phyloP scores from a whole-genome alignment of 2,329 filamentous ascomycete genomes.

The Daldinia sp. region DNA sequence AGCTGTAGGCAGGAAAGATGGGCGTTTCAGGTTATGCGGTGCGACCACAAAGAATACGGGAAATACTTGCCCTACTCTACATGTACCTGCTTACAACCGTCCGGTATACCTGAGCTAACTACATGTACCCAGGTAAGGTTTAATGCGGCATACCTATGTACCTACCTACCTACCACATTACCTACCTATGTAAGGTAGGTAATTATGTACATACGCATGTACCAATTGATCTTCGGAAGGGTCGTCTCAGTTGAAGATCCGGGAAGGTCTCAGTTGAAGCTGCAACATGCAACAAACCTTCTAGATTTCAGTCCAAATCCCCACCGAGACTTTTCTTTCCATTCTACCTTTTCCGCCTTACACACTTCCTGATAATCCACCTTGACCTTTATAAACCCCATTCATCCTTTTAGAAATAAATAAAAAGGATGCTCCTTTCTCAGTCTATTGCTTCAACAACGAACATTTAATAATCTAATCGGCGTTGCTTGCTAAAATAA shows the following conservation, averaged over 20 bases:
- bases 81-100: too few species aligned
- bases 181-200: neutral
- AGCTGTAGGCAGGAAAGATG: constrained; percentile 35
- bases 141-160: neutral
- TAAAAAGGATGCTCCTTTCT: neutral
- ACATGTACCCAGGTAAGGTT: neutral
- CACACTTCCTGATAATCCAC: neutral
- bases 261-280: constrained; percentile 25
- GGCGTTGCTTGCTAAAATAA: neutral
- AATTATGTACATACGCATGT: neutral
- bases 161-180: too few species aligned
- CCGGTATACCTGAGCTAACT: too few species aligned
- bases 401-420: neutral
- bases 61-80: neutral
- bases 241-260: constrained; percentile 16
- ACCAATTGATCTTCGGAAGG: constrained; percentile 8
- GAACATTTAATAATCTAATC: neutral
- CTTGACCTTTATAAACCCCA: neutral
- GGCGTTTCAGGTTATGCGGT: constrained; percentile 47
- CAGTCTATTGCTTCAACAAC: neutral
- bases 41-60: constrained; percentile 23
- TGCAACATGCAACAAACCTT: constrained; percentile 23
- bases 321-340: neutral
- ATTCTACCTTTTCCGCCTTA: constrained; percentile 6
- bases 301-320: constrained; percentile 14